phyloP scores from a whole-genome alignment of 2,329 filamentous ascomycete genomes.

The Colletotrichum somersetense region DNA sequence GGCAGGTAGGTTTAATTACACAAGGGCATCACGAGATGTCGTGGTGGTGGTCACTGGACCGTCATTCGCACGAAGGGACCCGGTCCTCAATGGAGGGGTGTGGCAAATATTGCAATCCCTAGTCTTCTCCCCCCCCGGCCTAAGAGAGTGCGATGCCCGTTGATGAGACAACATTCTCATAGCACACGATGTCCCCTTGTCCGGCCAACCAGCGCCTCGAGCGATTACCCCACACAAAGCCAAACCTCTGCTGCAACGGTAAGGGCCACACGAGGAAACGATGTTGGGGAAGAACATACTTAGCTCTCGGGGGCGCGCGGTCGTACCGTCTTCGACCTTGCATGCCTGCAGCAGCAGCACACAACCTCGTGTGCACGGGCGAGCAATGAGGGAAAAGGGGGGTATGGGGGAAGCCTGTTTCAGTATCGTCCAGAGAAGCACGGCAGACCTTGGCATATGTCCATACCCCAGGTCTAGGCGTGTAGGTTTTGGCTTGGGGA shows the following conservation, averaged over 20 bases:
- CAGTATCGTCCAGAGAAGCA: slow-evolving; percentile 26
- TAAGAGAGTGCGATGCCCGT: slow-evolving; percentile 33
- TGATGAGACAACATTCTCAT: slow-evolving; percentile 37
- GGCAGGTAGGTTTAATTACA: not conserved
- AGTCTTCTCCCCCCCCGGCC: no score
- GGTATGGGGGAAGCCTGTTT: slow-evolving; percentile 10
- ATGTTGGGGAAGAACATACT: not conserved
- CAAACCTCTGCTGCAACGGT: slow-evolving; percentile 29
- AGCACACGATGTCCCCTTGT: not conserved
- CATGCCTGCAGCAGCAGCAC: slow-evolving; percentile 17
- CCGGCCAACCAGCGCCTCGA: slow-evolving; percentile 23
- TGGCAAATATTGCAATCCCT: not conserved
- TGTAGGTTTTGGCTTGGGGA: slow-evolving; percentile 13
- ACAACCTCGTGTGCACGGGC: slow-evolving; percentile 16
- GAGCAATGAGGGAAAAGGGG: slow-evolving; percentile 10
- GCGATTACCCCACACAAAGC: slow-evolving; percentile 26
- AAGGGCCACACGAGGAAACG: not conserved
- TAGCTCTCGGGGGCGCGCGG: not conserved
- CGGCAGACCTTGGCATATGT: not conserved
- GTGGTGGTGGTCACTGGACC: slow-evolving; percentile 1
- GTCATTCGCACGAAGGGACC: not conserved
- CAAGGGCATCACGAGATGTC: not conserved
- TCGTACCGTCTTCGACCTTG: slow-evolving; percentile 15
- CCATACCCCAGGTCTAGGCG: not conserved
- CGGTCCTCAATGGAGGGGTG: not conserved